Conservation (phyloP, 2,329 filamentous ascomycete genomes). For the Aspergillus calidoustus region DNA sequence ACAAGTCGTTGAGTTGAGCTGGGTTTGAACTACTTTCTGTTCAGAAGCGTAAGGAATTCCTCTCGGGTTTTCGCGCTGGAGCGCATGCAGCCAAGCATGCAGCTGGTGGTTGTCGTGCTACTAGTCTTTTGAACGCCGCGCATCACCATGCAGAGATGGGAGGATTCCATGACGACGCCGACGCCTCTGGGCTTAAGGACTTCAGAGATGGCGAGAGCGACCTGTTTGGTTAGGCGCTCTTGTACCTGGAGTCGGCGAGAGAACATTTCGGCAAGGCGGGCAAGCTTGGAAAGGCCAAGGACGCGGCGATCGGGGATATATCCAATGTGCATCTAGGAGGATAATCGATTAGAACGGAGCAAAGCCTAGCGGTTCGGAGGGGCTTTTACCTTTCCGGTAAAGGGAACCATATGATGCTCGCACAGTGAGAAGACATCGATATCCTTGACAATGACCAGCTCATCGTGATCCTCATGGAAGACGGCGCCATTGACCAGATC, state of each 20-base stretch:
- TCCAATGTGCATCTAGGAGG: conserved; percentile 88
- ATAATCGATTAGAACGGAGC: neutral
- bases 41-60: conserved; percentile 86
- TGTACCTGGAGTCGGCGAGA: conserved; percentile 91
- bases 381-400: conserved; percentile 79
- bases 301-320: conserved; percentile 93
- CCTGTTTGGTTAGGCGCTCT: conserved; percentile 93
- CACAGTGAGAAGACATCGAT: conserved; percentile 95
- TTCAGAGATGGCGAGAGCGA: conserved; percentile 90
- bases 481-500: conserved; percentile 93
- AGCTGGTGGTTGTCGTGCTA: conserved; percentile 89
- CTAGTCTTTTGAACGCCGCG: conserved; percentile 93
- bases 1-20: conserved; percentile 11
- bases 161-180: conserved; percentile 96
- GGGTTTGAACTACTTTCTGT: conserved; percentile 50
- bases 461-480: conserved; percentile 95
- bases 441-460: conserved; percentile 96
- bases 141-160: conserved; percentile 98
- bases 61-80: conserved; percentile 91
- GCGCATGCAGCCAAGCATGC: conserved; percentile 95
- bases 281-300: conserved; percentile 93
- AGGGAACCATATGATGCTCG: conserved; percentile 96
- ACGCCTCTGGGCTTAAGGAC: conserved; percentile 93
- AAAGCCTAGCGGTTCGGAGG: neutral
- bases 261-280: conserved; percentile 97